Conservation (phyloP, 208 protist genomes). For the Acanthamoeba royreba region DNA sequence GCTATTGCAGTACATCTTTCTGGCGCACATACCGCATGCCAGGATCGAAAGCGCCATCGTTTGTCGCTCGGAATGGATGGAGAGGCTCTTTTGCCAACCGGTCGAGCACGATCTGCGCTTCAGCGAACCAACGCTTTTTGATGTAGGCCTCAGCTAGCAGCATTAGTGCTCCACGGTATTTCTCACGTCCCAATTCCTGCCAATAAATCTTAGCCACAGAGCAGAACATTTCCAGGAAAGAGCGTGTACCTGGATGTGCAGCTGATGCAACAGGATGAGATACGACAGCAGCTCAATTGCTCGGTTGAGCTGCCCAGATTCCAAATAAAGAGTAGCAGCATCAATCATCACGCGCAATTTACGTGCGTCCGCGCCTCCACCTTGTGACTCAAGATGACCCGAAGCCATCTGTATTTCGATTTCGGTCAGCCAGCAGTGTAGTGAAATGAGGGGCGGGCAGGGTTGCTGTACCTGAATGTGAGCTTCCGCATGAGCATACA, state of each 20-base stretch:
- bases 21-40: background rate
- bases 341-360: background rate
- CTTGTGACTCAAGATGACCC: background rate
- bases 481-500: background rate
- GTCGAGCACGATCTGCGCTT: background rate
- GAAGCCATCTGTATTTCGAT: background rate
- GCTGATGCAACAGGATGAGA: background rate
- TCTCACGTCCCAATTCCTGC: background rate
- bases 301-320: background rate
- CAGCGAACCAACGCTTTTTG: slow-evolving; percentile 7
- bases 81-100: background rate
- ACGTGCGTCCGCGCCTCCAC: background rate
- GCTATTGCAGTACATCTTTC: background rate
- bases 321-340: background rate
- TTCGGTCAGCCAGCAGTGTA: background rate
- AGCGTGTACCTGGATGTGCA: background rate
- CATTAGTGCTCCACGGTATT: background rate
- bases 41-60: background rate
- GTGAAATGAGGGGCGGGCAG: too few species aligned
- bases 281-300: background rate
- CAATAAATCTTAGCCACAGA: background rate
- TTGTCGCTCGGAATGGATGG: background rate
- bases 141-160: background rate
- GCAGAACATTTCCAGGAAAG: background rate
- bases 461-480: background rate